Percentiles rank a stretch among this genome's conserved stretches.
Conservation (phyloP, 768 basidiomycete genomes). For the Suillus sp. region DNA sequence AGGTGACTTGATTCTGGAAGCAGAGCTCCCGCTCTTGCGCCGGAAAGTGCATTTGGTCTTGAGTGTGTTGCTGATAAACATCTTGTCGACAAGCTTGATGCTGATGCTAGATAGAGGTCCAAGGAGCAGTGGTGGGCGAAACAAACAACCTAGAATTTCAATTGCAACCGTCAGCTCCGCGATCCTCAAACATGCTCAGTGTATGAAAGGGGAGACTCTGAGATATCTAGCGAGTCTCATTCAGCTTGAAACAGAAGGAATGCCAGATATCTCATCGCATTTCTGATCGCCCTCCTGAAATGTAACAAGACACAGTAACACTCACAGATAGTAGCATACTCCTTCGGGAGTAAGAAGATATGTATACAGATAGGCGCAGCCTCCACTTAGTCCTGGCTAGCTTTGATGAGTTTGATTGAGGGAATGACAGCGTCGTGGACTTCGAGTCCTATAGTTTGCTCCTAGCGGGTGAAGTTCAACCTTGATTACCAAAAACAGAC, state of each 20-base stretch:
- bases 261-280: not conserved
- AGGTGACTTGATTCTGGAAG: not conserved
- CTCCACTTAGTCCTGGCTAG: not conserved
- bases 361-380: conserved; percentile 7
- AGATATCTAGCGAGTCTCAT: not conserved
- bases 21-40: not conserved
- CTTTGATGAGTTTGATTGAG: not conserved
- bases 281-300: not conserved
- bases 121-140: not conserved
- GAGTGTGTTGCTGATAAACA: not conserved
- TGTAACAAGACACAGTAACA: not conserved
- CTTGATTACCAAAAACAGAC: not conserved
- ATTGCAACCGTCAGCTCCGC: not conserved
- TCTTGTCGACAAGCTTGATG: not conserved
- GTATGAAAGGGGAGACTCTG: too few relatives aligned
- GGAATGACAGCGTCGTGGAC: not conserved
- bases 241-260: not conserved
- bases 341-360: not conserved
- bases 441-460: not conserved
- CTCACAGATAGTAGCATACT: conserved; percentile 6
- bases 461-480: not conserved
- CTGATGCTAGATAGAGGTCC: conserved; percentile 1
- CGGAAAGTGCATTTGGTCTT: not conserved
- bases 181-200: not conserved
- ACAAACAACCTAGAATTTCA: conserved; percentile 1